Conservation (phyloP, 2,329 filamentous ascomycete genomes). For the Arthrinium puccinioides region DNA sequence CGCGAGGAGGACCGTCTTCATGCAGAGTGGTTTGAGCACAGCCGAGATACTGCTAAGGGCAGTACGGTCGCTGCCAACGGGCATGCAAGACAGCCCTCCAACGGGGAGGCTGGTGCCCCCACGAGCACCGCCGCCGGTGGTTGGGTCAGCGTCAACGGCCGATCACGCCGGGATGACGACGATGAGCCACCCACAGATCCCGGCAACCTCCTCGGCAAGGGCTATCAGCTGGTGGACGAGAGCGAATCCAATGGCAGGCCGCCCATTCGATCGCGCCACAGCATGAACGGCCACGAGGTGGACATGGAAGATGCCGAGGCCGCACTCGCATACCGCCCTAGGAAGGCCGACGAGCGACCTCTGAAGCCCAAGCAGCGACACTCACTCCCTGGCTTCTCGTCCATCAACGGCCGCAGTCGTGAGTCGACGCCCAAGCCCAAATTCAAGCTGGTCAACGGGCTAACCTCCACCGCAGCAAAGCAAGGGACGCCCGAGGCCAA, state of each 20-base stretch:
- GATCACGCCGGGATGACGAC: conserved; percentile 17
- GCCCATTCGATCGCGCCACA: conserved; percentile 1
- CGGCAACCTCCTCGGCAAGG: conserved; percentile 21
- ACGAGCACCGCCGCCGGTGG: conserved; percentile 14
- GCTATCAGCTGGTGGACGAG: conserved; percentile 24
- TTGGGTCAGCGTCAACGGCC: conserved; percentile 24
- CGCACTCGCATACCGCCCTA: conserved; percentile 2
- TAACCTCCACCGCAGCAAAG: conserved; percentile 9
- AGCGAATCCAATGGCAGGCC: conserved; percentile 10
- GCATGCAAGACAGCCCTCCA: no score
- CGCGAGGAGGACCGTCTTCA: no score
- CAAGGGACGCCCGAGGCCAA: conserved; percentile 13
- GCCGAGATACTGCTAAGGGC: no score
- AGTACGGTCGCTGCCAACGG: conserved; percentile 10
- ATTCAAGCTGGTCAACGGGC: conserved; percentile 10
- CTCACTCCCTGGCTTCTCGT: conserved; percentile 18
- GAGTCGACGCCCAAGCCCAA: background rate
- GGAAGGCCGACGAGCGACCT: conserved; percentile 11
- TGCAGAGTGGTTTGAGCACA: no score
- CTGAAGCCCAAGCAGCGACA: conserved; percentile 20
- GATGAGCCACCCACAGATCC: conserved; percentile 20
- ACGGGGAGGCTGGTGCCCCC: no score
- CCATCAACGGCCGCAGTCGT: conserved; percentile 2
- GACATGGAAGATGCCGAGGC: conserved; percentile 8
- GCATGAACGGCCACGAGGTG: conserved; percentile 7